Base-by-base conservation (phyloP, 2,329 filamentous ascomycete genomes). In the Sporothrix mexicana region DNA sequence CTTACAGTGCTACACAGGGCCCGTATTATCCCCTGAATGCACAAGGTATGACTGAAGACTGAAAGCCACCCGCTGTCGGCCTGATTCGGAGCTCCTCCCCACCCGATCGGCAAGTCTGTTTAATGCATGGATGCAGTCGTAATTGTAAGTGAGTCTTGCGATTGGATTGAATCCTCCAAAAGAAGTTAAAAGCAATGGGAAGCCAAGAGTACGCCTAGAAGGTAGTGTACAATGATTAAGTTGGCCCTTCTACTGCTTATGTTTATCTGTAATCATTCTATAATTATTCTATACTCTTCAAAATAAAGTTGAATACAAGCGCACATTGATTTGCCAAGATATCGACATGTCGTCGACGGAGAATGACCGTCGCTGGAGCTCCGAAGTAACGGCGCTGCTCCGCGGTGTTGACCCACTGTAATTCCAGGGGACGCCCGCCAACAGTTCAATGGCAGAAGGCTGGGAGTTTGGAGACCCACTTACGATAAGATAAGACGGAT, bases 401-500 rank as follows among this genome's bases (percentile, higher is more conserved):
- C 51, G 10, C 51, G 5, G 51, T 53, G 20, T 53, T 7, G 61
- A 66, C 61, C 61, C 61, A 66, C 61, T 66, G 20, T 66, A 66
- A 25, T 66, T 66, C 41, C 41, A 64, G 41, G 61, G 61, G 61
- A 64, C 41, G 10, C 17, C 20, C 61, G 13, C 6, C 13, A 3
- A 12, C 51, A 23, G 7, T 20, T 5, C 17, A 3, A 1, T 17
- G 12, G 23, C 23, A 23, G 30, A 25, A 67, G 36, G 45, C 20
- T 30, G 43, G 13, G 17, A 25, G n/a, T 17, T 30, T 36, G 13
- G 64, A 20, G 8, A 30, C 23, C 64, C 64, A 66, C 47, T 13
- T 8, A 0, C 47, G 66, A 68, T 68, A 68, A 68, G 66, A 68
- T 68, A 68, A 68, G 66, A 20, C 41, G 23, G 17, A 68, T 20